A percentile compares a stretch with the other conserved stretches of the same genome.
These are phyloP conservation scores for Ampelocalamus luodianensis DNA, from an alignment of 176 grass and related monocot genomes.

Conservation along the genomic window DNA sequence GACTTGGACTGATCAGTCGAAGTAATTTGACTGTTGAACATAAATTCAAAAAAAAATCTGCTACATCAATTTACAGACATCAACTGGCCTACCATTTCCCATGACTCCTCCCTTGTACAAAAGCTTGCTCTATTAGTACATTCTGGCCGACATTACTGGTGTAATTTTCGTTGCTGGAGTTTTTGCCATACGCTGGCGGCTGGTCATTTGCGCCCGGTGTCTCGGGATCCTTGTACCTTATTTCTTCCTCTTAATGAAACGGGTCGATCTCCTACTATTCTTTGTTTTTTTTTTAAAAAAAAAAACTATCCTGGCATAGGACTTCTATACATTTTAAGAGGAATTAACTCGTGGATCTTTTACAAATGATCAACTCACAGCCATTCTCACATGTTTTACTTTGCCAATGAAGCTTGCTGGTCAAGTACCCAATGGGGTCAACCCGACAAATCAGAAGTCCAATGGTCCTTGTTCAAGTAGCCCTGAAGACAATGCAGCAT, in stretches of 20 bases:
- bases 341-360: not conserved
- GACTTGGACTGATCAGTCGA: conserved; percentile 29
- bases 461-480: conserved; percentile 64
- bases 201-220: not conserved
- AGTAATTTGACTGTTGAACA: conserved; percentile 13
- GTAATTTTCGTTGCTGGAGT: not conserved
- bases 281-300: too few relatives aligned
- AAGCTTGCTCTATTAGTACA: not conserved
- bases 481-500: conserved; percentile 53
- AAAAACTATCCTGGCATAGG: not conserved
- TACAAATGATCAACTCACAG: conserved; percentile 22
- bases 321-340: not conserved
- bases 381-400: conserved; percentile 18
- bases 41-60: not conserved
- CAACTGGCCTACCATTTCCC: not conserved
- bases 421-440: conserved; percentile 54
- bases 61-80: not conserved
- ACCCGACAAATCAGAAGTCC: conserved; percentile 53
- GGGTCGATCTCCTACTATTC: not conserved
- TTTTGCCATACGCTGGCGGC: not conserved
- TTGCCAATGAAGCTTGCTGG: conserved; percentile 42
- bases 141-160: not conserved
- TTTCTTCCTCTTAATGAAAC: not conserved
- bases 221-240: not conserved
- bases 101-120: not conserved